Percentiles rank a stretch among this genome's conserved stretches.
Evolutionary conservation across 257 asterid species (phyloP).

Genomic region (Euphrasia confusa): DNA sequence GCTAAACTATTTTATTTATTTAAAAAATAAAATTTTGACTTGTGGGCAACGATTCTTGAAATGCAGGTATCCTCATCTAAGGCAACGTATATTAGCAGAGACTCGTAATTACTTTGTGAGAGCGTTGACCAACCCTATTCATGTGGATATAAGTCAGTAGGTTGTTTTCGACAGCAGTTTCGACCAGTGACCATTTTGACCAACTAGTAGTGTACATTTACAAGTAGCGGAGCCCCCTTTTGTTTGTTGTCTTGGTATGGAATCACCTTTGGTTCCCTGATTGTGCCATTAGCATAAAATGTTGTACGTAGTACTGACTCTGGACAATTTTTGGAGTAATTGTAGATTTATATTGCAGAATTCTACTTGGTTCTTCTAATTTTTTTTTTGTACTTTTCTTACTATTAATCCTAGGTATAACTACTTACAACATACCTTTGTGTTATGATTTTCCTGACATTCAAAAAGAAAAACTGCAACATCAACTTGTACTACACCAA

Average conservation of each 20-base stretch:
- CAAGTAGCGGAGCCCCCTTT: conserved; percentile 24
- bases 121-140: conserved; percentile 54
- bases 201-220: conserved; percentile 38
- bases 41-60: neutral
- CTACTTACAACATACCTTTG: too few relatives aligned
- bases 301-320: conserved; percentile 9
- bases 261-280: conserved; percentile 12
- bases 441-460: too few relatives aligned
- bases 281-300: conserved; percentile 16
- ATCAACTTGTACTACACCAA: too few relatives aligned
- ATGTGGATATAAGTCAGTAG: conserved; percentile 44
- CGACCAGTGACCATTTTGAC: too few relatives aligned
- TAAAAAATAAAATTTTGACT: neutral
- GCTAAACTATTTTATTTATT: neutral
- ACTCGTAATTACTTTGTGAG: conserved; percentile 70
- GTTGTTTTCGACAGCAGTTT: neutral
- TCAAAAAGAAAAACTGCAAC: too few relatives aligned
- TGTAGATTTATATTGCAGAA: too few relatives aligned
- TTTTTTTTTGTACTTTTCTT: too few relatives aligned
- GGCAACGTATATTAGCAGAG: conserved; percentile 69
- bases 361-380: too few relatives aligned
- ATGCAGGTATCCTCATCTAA: conserved; percentile 68
- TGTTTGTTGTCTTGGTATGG: conserved; percentile 30
- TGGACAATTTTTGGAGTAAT: neutral
- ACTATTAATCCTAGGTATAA: too few relatives aligned